phyloP scores from a whole-genome alignment of 352 stramenopile genomes.

The Phytophthora ohioensis region DNA sequence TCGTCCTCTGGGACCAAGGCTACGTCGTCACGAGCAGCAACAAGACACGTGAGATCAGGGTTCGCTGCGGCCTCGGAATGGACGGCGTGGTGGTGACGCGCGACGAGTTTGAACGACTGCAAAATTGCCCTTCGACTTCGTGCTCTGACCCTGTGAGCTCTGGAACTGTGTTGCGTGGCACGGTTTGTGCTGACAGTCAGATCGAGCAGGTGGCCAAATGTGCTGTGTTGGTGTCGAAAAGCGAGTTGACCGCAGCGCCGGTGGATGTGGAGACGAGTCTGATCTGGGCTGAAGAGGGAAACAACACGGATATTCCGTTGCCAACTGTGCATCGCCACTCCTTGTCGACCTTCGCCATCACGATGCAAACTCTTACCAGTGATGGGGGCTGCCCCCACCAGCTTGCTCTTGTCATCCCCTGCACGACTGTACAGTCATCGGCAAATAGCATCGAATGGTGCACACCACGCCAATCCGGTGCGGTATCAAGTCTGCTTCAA shows the following conservation, averaged over 20 bases:
- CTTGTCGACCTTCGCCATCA: slow-evolving; percentile 52
- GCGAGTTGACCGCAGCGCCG: slow-evolving; percentile 24
- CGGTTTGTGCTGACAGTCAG: slow-evolving; percentile 41
- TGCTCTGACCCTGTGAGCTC: slow-evolving; percentile 30
- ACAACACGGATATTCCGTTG: slow-evolving; percentile 53
- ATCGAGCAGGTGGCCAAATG: slow-evolving; percentile 45
- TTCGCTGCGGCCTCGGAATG: slow-evolving; percentile 54
- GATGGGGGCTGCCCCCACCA: slow-evolving; percentile 31
- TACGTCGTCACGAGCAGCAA: slow-evolving; percentile 45
- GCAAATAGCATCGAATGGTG: slow-evolving; percentile 49
- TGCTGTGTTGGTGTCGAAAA: slow-evolving; percentile 34
- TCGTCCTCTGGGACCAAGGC: slow-evolving; percentile 67
- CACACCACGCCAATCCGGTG: slow-evolving; percentile 36
- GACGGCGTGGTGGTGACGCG: slow-evolving; percentile 48
- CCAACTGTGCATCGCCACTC: slow-evolving; percentile 45
- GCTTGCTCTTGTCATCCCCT: slow-evolving; percentile 52
- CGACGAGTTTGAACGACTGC: slow-evolving; percentile 38
- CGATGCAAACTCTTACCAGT: slow-evolving; percentile 24
- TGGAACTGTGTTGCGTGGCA: slow-evolving; percentile 20
- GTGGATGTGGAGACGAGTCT: slow-evolving; percentile 37
- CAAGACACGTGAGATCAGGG: slow-evolving; percentile 35
- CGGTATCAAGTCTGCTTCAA: slow-evolving; percentile 36
- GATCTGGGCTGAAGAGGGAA: slow-evolving; percentile 57
- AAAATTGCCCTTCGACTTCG: slow-evolving; percentile 34
- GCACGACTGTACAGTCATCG: slow-evolving; percentile 30